Percentiles rank a stretch among this genome's conserved stretches.
These are phyloP conservation scores for Schizopora paradoxa DNA, from an alignment of 1,284 basidiomycete genomes.

Conservation along the genomic window DNA sequence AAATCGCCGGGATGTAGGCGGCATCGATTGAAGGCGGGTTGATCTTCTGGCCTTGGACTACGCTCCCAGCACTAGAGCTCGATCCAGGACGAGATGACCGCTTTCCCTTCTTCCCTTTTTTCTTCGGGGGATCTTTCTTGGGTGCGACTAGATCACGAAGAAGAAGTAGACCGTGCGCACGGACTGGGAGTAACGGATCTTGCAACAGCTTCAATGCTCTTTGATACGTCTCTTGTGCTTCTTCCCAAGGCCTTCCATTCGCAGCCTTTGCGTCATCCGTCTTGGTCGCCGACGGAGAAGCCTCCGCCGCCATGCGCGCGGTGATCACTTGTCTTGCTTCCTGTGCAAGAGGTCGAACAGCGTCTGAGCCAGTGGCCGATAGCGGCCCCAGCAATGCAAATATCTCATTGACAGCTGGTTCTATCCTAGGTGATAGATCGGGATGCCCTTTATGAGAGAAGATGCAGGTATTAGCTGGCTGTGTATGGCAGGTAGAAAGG, in stretches of 20 bases:
- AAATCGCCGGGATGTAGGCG: slow-evolving; percentile 75
- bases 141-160: slow-evolving; percentile 71
- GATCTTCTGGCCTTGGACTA: slow-evolving; percentile 19
- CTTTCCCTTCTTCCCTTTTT: neutral
- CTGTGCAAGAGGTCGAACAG: slow-evolving; percentile 54
- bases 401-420: slow-evolving; percentile 67
- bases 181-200: slow-evolving; percentile 92
- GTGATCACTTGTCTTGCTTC: slow-evolving; percentile 82
- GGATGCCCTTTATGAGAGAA: slow-evolving; percentile 51
- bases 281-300: slow-evolving; percentile 24
- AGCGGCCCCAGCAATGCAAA: slow-evolving; percentile 59
- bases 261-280: slow-evolving; percentile 15
- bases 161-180: slow-evolving; percentile 85
- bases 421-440: slow-evolving; percentile 53
- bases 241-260: slow-evolving; percentile 32
- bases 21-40: slow-evolving; percentile 36
- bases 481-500: neutral
- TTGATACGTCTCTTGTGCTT: slow-evolving; percentile 67
- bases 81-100: no score
- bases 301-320: slow-evolving; percentile 57
- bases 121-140: slow-evolving; percentile 19
- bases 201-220: slow-evolving; percentile 84
- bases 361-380: slow-evolving; percentile 39
- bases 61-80: neutral
- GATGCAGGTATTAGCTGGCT: slow-evolving; percentile 1